Percentiles rank a stretch among this genome's conserved stretches.
Evolutionary conservation across 1,284 basidiomycete species (phyloP).

Genomic region (Earliella scabrosa): DNA sequence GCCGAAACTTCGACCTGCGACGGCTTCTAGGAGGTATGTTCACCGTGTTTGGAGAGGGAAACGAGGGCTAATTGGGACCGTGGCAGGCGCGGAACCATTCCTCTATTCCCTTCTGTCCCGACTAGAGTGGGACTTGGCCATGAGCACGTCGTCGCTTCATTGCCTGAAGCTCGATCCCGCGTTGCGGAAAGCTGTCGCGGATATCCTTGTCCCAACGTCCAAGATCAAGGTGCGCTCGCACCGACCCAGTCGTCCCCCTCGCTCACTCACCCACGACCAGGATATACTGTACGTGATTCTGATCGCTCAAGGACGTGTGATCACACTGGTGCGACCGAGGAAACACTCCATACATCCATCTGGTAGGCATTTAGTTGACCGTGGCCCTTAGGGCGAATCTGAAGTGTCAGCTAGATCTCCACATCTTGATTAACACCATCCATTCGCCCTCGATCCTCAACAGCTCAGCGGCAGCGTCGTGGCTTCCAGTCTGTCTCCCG

Average conservation of each 20-base stretch:
- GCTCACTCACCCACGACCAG: constrained; percentile 41
- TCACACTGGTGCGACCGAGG: constrained; percentile 88
- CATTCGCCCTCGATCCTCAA: constrained; percentile 70
- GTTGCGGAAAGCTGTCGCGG: constrained; percentile 74
- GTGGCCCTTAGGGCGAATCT: not conserved
- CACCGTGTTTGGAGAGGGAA: too few relatives aligned
- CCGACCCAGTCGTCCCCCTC: not conserved
- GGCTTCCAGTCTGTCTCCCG: constrained; percentile 95
- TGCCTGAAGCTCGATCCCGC: constrained; percentile 77
- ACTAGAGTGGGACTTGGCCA: constrained; percentile 80
- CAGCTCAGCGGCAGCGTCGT: constrained; percentile 81
- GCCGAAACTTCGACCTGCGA: constrained; percentile 91
- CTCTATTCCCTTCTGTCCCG: constrained; percentile 71
- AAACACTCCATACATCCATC: constrained; percentile 96
- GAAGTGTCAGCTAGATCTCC: constrained; percentile 62
- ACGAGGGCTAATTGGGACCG: too few relatives aligned
- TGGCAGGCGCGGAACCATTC: constrained; percentile 86
- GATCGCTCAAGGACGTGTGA: constrained; percentile 77
- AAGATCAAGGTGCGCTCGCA: constrained; percentile 71
- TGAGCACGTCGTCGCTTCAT: constrained; percentile 81
- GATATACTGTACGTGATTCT: constrained; percentile 92
- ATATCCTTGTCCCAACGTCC: constrained; percentile 74
- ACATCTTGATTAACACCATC: constrained; percentile 85
- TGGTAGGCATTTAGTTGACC: constrained; percentile 47
- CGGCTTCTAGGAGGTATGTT: constrained; percentile 80